Conservation (phyloP, 768 basidiomycete species). For the Mycena pura region DNA sequence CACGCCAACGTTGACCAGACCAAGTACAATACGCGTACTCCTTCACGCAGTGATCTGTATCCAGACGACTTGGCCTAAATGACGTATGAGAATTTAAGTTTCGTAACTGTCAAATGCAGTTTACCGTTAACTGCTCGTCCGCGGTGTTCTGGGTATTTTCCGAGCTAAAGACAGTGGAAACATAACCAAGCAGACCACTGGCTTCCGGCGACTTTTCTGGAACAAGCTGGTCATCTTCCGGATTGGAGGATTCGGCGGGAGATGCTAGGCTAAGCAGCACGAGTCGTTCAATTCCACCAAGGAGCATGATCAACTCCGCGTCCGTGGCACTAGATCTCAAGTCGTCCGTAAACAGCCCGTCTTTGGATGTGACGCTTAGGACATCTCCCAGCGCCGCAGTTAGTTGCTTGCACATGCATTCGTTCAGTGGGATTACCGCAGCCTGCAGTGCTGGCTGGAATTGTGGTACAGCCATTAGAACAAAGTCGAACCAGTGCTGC, state of each 20-base stretch:
- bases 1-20: conserved; percentile 73
- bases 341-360: conserved; percentile 47
- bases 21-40: conserved; percentile 76
- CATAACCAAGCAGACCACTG: conserved; percentile 82
- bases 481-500: conserved; percentile 97
- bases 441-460: conserved; percentile 75
- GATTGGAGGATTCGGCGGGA: conserved; percentile 51
- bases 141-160: conserved; percentile 54
- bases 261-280: conserved; percentile 75
- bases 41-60: conserved; percentile 79
- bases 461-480: conserved; percentile 88
- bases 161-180: conserved; percentile 89
- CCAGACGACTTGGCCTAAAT: conserved; percentile 73
- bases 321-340: conserved; percentile 66
- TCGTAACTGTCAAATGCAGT: conserved; percentile 29
- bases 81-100: conserved; percentile 3
- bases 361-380: conserved; percentile 46
- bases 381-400: conserved; percentile 62
- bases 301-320: conserved; percentile 82
- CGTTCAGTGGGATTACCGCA: conserved; percentile 75
- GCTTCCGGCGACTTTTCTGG: conserved; percentile 64
- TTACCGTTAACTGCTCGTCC: conserved; percentile 67
- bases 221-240: conserved; percentile 61
- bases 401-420: conserved; percentile 80
- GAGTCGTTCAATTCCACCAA: conserved; percentile 85